Base-by-base conservation (phyloP, 805 yeast genomes). In the Kodamaea nitidulidarum region DNA sequence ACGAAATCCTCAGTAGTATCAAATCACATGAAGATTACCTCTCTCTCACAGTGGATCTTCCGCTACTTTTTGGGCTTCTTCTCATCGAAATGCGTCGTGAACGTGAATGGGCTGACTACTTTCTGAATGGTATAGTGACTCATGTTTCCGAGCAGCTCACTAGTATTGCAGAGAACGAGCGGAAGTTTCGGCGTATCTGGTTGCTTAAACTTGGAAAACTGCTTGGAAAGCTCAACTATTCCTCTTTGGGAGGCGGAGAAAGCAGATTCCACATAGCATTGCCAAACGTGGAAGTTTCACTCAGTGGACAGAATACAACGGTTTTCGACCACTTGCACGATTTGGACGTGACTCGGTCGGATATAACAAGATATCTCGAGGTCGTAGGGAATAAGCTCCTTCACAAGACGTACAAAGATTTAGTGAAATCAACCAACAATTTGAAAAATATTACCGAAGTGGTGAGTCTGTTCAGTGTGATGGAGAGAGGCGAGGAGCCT, bases 11-110 rank as follows among this genome's bases (percentile, higher is more conserved):
- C 15, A 51, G 47, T 36, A 37, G 44, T 15, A 58, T 66, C 20
- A 65, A 63, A 35, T 42, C 41, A 7, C 48, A 59, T 15, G 73
- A 68, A 47, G 66, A 68, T 42, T 53, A 60, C 39, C 52, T 67
- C 4, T 62, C 72, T 2, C 48, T 67, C 29, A 76, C 82, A 1
- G 67, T 76, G 10, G 93, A 85, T 54, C 53, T 85, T 18, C 95
- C 95, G 0, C 54, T 84, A 9, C 58, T 84, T 1, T 82, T 84
- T 54, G 93, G 93, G 1, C 63, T 82, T n/a, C 73, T 78, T 56
- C 45, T 82, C 2, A 70, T 84, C 34, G 90, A 84, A 46, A 68
- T 64, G 32, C 61, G 81, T 36, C 65, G 87, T 36, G 75, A 83
- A 47, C 61, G 64, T 34, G 76, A 75, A 47, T 81, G 88, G 84